Base-by-base conservation (phyloP, 208 protist species). In the Dictyostelium gargantuum region DNA sequence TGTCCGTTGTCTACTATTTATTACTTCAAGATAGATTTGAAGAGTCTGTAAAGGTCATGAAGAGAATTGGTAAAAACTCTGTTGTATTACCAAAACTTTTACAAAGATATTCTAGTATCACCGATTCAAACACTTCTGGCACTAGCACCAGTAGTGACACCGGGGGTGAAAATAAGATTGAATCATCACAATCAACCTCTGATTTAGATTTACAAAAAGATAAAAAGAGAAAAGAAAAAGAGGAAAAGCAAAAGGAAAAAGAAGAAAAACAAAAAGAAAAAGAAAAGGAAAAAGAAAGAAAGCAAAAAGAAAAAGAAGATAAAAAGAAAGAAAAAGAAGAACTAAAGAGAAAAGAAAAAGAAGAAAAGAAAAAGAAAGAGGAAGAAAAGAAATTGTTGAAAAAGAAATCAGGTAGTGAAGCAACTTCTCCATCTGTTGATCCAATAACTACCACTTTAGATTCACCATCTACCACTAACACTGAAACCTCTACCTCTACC, bases 21-120 rank as follows among this genome's bases (percentile, higher is more conserved):
- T 54, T 91, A 42, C 21, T 56, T 46, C 84, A 91, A 73, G 84
- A 91, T 73, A 48, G 84, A 52, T 80, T 73, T n/a, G 73, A 91
- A 9, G 84, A 91, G 35, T 44, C 72, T 4, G 13, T 73, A 10
- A 52, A 70, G 26, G 48, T 73, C 6, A 80, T 91, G 72, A 91
- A 81, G 26, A 46, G 84, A 48, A n/a, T 91, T 46, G 73, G 73
- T 66, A 11, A 38, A 11, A 1, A 46, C 35, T 21, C 17, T 23
- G 2, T 32, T 50, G 15, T 5, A 9, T 21, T 19, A 19, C 44
- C n/a, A 42, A 46, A 26, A 44, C 15, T 52, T 13, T 63, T 70
- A 26, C 2, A 23, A 4, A 40, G 11, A 10, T 6, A 0, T 23
- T 23, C 63, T 40, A 40, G 6, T n/a, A 38, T 2, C 19, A 32